phyloP scores from a whole-genome alignment of 495 filamentous ascomycete species.

The Aspergillus olivimuriae region DNA sequence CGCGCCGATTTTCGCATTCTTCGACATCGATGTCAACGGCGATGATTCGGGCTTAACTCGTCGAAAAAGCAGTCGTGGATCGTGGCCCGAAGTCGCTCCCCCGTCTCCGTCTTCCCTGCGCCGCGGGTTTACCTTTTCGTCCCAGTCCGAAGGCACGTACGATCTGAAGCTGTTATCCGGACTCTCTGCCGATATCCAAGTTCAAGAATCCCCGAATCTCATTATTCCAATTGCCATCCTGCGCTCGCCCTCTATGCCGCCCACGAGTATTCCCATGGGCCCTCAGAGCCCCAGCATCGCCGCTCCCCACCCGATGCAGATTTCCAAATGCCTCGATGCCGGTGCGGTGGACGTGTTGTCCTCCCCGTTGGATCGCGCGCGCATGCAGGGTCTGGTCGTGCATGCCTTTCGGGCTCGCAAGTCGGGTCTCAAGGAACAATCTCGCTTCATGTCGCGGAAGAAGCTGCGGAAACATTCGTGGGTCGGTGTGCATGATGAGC shows the following conservation, averaged over 20 bases:
- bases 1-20: constrained; percentile 68
- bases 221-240: constrained; percentile 70
- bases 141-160: constrained; percentile 52
- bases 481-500: constrained; percentile 82
- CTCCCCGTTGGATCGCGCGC: constrained; percentile 64
- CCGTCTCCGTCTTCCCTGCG: constrained; percentile 32
- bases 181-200: constrained; percentile 63
- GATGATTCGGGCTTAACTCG: constrained; percentile 28
- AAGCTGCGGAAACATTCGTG: constrained; percentile 78
- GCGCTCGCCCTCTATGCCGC: constrained; percentile 28
- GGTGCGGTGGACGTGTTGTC: constrained; percentile 81
- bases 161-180: constrained; percentile 63
- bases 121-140: constrained; percentile 39
- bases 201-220: constrained; percentile 63
- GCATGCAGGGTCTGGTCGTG: constrained; percentile 65
- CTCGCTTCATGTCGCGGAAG: constrained; percentile 55
- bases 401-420: constrained; percentile 78
- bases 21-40: constrained; percentile 52
- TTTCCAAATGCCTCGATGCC: constrained; percentile 68
- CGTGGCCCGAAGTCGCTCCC: constrained; percentile 28
- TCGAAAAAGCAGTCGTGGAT: constrained; percentile 33
- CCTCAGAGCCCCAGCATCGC: constrained; percentile 32
- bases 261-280: constrained; percentile 23
- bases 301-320: constrained; percentile 37
- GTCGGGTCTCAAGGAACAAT: constrained; percentile 61